Base-by-base conservation (phyloP, 495 filamentous ascomycete species). In the Sporormia fimetaria region DNA sequence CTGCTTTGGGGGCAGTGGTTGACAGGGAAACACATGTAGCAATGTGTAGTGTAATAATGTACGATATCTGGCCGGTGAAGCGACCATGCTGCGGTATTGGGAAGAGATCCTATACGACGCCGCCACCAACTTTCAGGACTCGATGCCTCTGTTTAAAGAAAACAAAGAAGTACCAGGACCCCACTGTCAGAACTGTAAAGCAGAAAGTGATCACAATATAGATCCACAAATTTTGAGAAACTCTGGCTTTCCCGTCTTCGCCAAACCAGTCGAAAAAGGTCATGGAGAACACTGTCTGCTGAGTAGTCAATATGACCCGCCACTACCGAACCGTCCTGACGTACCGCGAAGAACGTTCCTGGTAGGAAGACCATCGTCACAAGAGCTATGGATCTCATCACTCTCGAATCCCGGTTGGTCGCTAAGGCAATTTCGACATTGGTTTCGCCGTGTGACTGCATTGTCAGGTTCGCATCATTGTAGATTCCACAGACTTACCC, bases 401-500 rank as follows among this genome's bases (percentile, higher is more conserved):
- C 6, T 33, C 16, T 42, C 2, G 39, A 42, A 21, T 42, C 39
- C 6, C 18, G 39, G 14, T 42, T 42, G 12, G 39, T 42, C 6
- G 39, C 39, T 16, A 42, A 18, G 4, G 39, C 39, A 12, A 42
- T 33, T 20, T 42, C 39, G 18, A 42, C 39, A 18, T 42, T 42
- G 3, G 29, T 42, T 25, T 42, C 39, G 18, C 39, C 28, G 5
- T 33, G 29, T 10, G 39, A 23, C 39, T 26, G 27, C 7, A 20
- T 17, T 7, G 18, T 36, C 14, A 22, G 10, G n/a, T n/a, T n/a
- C n/a, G n/a, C n/a, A n/a, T n/a, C n/a, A n/a, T n/a, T n/a, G n/a
- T n/a, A n/a, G n/a, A n/a, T n/a, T 36, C 10, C 14, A 36, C 8
- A 20, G 4, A 36, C 47, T 14, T 54, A 63, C 61, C 55, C 50